Base-by-base conservation (phyloP, 1,284 basidiomycete genomes). In the Sanghuangporus sanghuang region DNA sequence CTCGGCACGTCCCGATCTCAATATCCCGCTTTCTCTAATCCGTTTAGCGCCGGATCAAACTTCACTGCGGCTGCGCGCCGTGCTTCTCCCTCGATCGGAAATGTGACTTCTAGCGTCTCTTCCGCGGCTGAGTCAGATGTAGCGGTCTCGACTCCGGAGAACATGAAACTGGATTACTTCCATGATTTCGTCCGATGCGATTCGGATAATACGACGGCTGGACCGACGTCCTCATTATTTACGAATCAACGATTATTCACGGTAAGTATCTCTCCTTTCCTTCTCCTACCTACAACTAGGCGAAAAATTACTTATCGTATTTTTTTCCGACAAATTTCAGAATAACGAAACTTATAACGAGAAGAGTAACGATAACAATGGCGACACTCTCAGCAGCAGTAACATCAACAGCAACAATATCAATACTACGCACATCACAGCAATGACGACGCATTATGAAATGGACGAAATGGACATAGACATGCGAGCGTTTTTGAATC, bases 11-110 rank as follows among this genome's bases (percentile, higher is more conserved):
- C 40, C 59, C 50, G 23, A n/a, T 14, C 18, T 8, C 49, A 61
- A n/a, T 9, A 48, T 12, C 12, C n/a, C 9, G n/a, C 39, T 18
- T n/a, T 23, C 9, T 21, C 56, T 23, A 21, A 21, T 40, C 39
- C 21, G 56, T 48, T 9, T 32, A 32, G 27, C 27, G 27, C 27
- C 5, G 27, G 27, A 32, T 3, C 27, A 32, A 32, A 32, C 27
- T 12, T 35, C 32, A n/a, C 38, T 40, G 42, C 44, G 44, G 16
- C 16, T 35, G 16, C 32, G 8, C 44, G 61, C 27, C 61, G 35
- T 7, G 11, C 61, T 3, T 50, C 61, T 35, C 61, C 61, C 14
- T 50, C 61, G 44, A 57, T 55, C 11, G 44, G 16, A 46, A 46
- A 46, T n/a, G 44, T n/a, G 44, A 7, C 44, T 46, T 52, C 49